phyloP scores from a whole-genome alignment of 805 yeast species.

The Isabelozyma heimii region DNA sequence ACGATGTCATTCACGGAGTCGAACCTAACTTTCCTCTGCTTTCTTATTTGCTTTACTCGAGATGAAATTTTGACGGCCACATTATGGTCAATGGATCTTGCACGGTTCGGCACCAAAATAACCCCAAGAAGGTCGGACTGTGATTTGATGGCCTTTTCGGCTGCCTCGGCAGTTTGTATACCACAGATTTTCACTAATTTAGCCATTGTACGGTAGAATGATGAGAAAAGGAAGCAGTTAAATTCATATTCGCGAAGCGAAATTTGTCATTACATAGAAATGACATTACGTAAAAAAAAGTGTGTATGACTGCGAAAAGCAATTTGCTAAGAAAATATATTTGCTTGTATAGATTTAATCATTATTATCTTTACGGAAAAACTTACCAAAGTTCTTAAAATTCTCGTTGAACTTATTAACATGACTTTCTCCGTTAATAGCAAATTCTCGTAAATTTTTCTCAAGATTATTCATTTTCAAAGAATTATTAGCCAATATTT shows the following conservation, averaged over 20 bases:
- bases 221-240: not conserved
- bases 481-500: conserved; percentile 15
- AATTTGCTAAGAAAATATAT: no score
- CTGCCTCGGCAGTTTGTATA: conserved; percentile 63
- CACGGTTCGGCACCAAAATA: conserved; percentile 80
- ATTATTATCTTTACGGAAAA: conserved; percentile 35
- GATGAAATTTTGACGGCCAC: conserved; percentile 26
- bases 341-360: not conserved
- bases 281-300: no score
- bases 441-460: conserved; percentile 45
- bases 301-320: not conserved
- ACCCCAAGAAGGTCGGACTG: conserved; percentile 83
- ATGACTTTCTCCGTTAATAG: conserved; percentile 53
- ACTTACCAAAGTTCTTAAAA: conserved; percentile 59
- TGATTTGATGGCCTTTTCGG: conserved; percentile 59
- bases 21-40: conserved; percentile 11
- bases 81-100: conserved; percentile 55
- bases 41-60: conserved; percentile 23
- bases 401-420: conserved; percentile 66
- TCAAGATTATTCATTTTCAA: conserved; percentile 43
- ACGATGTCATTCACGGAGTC: conserved; percentile 16
- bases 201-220: conserved; percentile 8
- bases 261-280: no score
- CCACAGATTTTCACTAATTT: conserved; percentile 85
- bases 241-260: not conserved